Conservation (phyloP, 345 rosid genomes). For the Dovyalis caffra region DNA sequence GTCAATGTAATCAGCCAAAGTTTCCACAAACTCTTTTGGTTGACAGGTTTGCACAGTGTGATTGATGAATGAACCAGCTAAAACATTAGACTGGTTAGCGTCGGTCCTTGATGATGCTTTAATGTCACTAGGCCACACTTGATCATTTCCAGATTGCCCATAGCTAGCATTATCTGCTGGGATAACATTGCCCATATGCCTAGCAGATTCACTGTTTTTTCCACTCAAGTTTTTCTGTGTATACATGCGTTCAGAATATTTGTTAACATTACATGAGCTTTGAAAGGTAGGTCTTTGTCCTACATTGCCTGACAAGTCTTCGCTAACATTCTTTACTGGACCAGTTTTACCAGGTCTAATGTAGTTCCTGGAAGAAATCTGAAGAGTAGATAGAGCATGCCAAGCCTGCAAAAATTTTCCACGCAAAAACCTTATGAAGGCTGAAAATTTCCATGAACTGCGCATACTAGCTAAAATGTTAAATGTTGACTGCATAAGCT, state of each 20-base stretch:
- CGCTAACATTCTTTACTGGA: slow-evolving; percentile 37
- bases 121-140: slow-evolving; percentile 22
- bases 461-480: not conserved
- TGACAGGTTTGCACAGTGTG: slow-evolving; percentile 28
- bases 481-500: not conserved
- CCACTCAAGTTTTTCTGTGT: slow-evolving; percentile 32
- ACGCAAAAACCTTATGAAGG: not conserved
- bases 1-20: slow-evolving; percentile 58
- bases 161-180: slow-evolving; percentile 24
- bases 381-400: slow-evolving; percentile 73
- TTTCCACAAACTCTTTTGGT: slow-evolving; percentile 32
- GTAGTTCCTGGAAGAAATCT: slow-evolving; percentile 53
- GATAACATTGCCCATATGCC: slow-evolving; percentile 29
- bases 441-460: slow-evolving; percentile 12
- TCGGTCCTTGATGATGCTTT: slow-evolving; percentile 30
- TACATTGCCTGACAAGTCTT: slow-evolving; percentile 29
- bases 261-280: slow-evolving; percentile 30
- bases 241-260: slow-evolving; percentile 23
- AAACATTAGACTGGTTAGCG: slow-evolving; percentile 25
- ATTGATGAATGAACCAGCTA: slow-evolving; percentile 34
- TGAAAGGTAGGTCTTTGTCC: slow-evolving; percentile 37
- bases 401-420: slow-evolving; percentile 68
- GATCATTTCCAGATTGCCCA: slow-evolving; percentile 33
- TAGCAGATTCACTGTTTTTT: slow-evolving; percentile 29
- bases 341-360: slow-evolving; percentile 70